A percentile compares a stretch with the other conserved stretches of the same genome.
Conservation (phyloP, 306 rosid genomes). For the Quercus engelmannii region DNA sequence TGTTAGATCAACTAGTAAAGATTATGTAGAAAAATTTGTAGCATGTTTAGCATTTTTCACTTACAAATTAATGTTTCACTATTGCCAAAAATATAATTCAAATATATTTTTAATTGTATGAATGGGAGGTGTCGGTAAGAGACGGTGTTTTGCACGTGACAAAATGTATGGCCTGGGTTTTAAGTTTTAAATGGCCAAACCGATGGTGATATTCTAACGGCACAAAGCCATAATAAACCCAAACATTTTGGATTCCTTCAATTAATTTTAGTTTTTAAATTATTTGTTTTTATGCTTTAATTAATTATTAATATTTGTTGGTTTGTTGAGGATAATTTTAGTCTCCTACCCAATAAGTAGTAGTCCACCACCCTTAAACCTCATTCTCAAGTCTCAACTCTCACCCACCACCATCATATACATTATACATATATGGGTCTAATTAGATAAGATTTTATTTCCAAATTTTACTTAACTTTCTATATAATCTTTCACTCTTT, state of each 20-base stretch:
- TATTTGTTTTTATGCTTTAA: too few relatives aligned
- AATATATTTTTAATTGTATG: neutral
- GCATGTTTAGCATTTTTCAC: too few relatives aligned
- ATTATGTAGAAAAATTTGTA: too few relatives aligned
- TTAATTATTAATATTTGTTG: neutral
- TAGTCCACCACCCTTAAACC: slow-evolving; percentile 13
- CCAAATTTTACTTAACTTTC: neutral
- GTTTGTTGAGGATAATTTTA: neutral
- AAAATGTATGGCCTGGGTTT: slow-evolving; percentile 18
- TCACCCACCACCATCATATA: neutral
- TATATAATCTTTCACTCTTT: neutral
- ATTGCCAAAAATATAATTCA: too few relatives aligned
- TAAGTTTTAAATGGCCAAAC: slow-evolving; percentile 31
- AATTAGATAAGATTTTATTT: slow-evolving; percentile 3
- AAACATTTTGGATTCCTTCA: neutral
- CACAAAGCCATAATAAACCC: neutral
- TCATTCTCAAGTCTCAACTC: neutral
- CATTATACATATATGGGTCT: too few relatives aligned
- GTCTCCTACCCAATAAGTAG: neutral
- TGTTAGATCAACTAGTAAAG: too few relatives aligned
- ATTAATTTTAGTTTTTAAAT: neutral
- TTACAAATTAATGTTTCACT: too few relatives aligned
- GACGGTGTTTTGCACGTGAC: slow-evolving; percentile 26
- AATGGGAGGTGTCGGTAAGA: slow-evolving; percentile 44
- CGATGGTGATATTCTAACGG: slow-evolving; percentile 51